Conservation (phyloP, 192 early-diverging fungal species). For the Kickxella alabastrina region DNA sequence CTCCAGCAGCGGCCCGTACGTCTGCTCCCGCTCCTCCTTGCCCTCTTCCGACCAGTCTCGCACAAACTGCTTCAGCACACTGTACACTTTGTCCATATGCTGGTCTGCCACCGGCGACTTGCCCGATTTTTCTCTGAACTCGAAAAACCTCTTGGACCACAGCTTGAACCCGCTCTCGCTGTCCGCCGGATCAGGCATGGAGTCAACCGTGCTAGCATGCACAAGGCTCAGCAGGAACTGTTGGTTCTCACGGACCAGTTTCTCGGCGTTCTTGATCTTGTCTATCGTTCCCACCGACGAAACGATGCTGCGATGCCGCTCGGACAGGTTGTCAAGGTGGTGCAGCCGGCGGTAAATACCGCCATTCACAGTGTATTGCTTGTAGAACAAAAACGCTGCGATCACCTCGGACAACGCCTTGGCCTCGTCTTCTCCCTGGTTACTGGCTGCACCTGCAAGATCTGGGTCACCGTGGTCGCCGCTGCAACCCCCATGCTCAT, state of each 20-base stretch:
- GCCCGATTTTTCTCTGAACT: slow-evolving; percentile 11
- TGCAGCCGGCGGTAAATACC: slow-evolving; percentile 60
- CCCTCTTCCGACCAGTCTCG: slow-evolving; percentile 93
- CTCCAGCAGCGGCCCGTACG: slow-evolving; percentile 78
- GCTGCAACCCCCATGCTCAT: slow-evolving; percentile 1
- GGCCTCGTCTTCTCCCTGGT: slow-evolving; percentile 18
- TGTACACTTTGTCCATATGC: slow-evolving; percentile 87
- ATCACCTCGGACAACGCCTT: slow-evolving; percentile 33
- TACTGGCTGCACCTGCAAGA: not conserved
- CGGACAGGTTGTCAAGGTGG: slow-evolving; percentile 58
- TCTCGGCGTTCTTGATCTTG: slow-evolving; percentile 60
- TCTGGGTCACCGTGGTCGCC: not conserved
- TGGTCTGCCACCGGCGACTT: slow-evolving; percentile 53
- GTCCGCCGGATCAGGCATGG: slow-evolving; percentile 17
- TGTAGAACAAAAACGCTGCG: slow-evolving; percentile 61
- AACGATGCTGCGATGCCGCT: slow-evolving; percentile 57
- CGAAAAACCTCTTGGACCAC: slow-evolving; percentile 22
- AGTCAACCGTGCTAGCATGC: slow-evolving; percentile 23
- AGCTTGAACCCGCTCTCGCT: slow-evolving; percentile 16
- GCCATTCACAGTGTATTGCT: slow-evolving; percentile 55
- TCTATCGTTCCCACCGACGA: slow-evolving; percentile 56
- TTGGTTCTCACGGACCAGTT: slow-evolving; percentile 58
- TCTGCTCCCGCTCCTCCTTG: slow-evolving; percentile 65
- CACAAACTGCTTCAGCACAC: slow-evolving; percentile 90
- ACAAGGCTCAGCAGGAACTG: slow-evolving; percentile 45